Evolutionary conservation across 495 filamentous ascomycete genomes (phyloP).

Genomic region (Trichoderma orchidacearum): DNA sequence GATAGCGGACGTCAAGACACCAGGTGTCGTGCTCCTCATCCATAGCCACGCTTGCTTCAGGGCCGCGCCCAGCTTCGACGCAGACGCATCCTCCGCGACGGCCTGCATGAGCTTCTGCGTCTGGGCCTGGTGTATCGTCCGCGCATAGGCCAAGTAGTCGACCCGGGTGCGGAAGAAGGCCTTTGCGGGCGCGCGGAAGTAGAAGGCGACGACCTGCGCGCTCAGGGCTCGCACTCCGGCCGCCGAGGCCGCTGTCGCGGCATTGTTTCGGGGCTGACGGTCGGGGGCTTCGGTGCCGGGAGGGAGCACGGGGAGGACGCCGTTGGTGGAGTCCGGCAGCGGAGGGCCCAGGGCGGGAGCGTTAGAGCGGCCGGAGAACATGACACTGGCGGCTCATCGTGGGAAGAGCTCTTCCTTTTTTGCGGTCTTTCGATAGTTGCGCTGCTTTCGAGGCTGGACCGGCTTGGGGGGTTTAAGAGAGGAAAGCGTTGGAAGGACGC

Average conservation of each 20-base stretch:
- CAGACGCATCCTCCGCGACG: conserved; percentile 10
- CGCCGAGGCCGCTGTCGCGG: conserved; percentile 59
- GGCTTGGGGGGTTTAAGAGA: background rate
- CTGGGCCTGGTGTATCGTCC: conserved; percentile 24
- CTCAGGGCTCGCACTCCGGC: conserved; percentile 69
- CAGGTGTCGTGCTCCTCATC: conserved; percentile 61
- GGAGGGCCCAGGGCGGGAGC: background rate
- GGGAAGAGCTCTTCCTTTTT: too few relatives aligned
- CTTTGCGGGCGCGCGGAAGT: conserved; percentile 79
- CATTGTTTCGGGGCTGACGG: conserved; percentile 46
- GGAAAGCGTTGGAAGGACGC: background rate
- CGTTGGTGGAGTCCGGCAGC: background rate
- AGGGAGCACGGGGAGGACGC: background rate
- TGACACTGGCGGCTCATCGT: background rate
- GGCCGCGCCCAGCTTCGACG: conserved; percentile 13
- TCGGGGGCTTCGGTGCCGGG: conserved; percentile 11
- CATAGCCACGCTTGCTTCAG: conserved; percentile 36
- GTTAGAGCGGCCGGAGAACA: conserved; percentile 1
- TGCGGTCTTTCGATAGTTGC: background rate
- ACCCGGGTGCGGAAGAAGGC: conserved; percentile 81
- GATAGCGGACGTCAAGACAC: conserved; percentile 66
- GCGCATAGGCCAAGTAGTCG: conserved; percentile 51
- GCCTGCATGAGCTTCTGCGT: conserved; percentile 8
- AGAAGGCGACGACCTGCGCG: conserved; percentile 70
- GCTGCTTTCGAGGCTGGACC: background rate